A percentile compares a stretch with the other conserved stretches of the same genome.
Evolutionary conservation across 768 basidiomycete species (phyloP).

Genomic region (Amanita rubescens): DNA sequence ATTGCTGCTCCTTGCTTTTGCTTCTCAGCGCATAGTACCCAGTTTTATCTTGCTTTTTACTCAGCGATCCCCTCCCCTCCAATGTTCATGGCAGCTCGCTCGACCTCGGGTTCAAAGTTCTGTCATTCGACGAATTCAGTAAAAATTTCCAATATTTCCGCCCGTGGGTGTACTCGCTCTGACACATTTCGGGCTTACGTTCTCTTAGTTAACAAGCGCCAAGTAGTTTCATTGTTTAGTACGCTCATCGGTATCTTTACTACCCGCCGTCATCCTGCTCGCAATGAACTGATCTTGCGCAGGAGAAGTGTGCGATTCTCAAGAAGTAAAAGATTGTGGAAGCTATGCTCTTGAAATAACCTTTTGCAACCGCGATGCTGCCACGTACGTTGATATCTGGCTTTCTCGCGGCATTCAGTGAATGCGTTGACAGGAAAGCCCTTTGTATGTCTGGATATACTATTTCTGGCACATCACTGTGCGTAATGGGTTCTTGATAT

Average conservation of each 20-base stretch:
- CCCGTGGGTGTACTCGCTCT: conserved; percentile 23
- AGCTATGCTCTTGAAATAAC: conserved; percentile 42
- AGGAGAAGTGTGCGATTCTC: conserved; percentile 48
- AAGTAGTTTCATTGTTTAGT: conserved; percentile 50
- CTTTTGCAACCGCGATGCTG: conserved; percentile 45
- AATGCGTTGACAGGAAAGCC: conserved; percentile 41
- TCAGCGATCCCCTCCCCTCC: conserved; percentile 9
- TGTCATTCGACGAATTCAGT: conserved; percentile 35
- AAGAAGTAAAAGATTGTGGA: conserved; percentile 30
- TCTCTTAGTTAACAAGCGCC: conserved; percentile 20
- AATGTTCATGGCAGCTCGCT: conserved; percentile 4
- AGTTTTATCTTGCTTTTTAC: conserved; percentile 16
- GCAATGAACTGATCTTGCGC: conserved; percentile 1
- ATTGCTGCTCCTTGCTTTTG: conserved; percentile 7
- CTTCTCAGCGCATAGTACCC: conserved; percentile 9
- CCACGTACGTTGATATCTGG: conserved; percentile 32
- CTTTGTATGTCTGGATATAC: conserved; percentile 60
- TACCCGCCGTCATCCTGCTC: too few species aligned
- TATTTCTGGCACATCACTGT: conserved; percentile 49
- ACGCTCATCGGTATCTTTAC: conserved; percentile 44
- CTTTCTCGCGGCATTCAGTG: conserved; percentile 2
- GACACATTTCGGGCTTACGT: neutral
- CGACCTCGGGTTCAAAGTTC: conserved; percentile 22
- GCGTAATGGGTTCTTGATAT: conserved; percentile 19
- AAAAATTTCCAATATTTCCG: conserved; percentile 41